A percentile compares a stretch with the other conserved stretches of the same genome.
These are phyloP conservation scores for Rhododendron molle DNA, from an alignment of 148 eudicot species.

Conservation along the genomic window DNA sequence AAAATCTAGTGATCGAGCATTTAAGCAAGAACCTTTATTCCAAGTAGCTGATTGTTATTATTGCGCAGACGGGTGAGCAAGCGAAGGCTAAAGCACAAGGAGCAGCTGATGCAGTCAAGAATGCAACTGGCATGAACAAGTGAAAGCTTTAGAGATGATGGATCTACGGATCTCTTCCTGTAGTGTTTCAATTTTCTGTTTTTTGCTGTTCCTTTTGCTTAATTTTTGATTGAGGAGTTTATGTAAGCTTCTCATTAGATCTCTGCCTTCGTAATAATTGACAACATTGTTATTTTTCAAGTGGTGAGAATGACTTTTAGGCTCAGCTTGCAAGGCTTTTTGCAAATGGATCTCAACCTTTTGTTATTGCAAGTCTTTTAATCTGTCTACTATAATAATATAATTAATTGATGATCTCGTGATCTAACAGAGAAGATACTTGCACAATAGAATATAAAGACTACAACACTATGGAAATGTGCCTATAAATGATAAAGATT, in stretches of 20 bases:
- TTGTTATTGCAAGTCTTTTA: not conserved
- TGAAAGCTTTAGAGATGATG: constrained; percentile 5
- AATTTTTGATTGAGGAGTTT: not conserved
- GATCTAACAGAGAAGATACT: no score
- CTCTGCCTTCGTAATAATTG: not conserved
- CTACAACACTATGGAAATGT: no score
- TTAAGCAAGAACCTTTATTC: no score
- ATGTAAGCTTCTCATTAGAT: not conserved
- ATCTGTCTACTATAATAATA: no score
- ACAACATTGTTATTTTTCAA: not conserved
- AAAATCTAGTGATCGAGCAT: no score
- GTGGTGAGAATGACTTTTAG: not conserved
- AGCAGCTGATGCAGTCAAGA: constrained; percentile 52
- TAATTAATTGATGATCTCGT: no score
- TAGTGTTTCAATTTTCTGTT: not conserved
- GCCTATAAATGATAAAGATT: no score
- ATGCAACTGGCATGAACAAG: constrained; percentile 60
- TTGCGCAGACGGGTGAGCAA: constrained; percentile 52
- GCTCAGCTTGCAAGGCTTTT: not conserved
- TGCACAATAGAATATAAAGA: no score
- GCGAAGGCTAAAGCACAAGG: constrained; percentile 48
- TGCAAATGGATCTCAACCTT: not conserved
- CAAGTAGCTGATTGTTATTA: not conserved
- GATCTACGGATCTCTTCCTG: not conserved
- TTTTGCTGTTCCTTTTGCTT: not conserved